Evolutionary conservation across 228 moss, liverwort and hornwort species (phyloP).

Genomic region (Sphagnum fallax): DNA sequence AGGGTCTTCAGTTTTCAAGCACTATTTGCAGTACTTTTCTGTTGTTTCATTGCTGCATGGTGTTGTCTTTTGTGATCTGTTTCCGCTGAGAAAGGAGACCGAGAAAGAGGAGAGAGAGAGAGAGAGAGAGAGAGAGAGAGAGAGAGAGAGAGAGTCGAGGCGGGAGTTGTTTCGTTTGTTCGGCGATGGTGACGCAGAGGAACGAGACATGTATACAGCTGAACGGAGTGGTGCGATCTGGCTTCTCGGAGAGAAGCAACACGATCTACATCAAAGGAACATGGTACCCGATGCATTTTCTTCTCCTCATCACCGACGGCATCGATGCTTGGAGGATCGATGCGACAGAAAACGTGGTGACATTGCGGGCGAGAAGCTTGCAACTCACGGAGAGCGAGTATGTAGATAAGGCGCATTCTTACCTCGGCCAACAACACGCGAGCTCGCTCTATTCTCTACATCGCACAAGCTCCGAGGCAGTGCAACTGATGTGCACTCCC

Average conservation of each 20-base stretch:
- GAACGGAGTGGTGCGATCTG: neutral
- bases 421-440: neutral
- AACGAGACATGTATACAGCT: neutral
- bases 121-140: too few relatives aligned
- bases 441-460: neutral
- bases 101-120: too few relatives aligned
- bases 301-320: constrained; percentile 31
- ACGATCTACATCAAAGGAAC: constrained; percentile 28
- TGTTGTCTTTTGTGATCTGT: too few relatives aligned
- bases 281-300: constrained; percentile 40
- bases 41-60: too few relatives aligned
- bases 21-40: too few relatives aligned
- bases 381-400: neutral
- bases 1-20: too few relatives aligned
- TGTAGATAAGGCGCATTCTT: neutral
- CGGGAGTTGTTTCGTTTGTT: too few relatives aligned
- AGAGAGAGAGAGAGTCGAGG: too few relatives aligned
- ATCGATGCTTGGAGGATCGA: constrained; percentile 31
- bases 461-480: neutral
- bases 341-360: neutral
- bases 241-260: neutral
- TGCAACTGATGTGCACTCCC: neutral
- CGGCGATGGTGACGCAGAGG: neutral
- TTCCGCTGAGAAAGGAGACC: too few relatives aligned
- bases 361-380: neutral